Evolutionary conservation across 2,329 filamentous ascomycete genomes (phyloP).

Genomic region (Mycogone perniciosa): DNA sequence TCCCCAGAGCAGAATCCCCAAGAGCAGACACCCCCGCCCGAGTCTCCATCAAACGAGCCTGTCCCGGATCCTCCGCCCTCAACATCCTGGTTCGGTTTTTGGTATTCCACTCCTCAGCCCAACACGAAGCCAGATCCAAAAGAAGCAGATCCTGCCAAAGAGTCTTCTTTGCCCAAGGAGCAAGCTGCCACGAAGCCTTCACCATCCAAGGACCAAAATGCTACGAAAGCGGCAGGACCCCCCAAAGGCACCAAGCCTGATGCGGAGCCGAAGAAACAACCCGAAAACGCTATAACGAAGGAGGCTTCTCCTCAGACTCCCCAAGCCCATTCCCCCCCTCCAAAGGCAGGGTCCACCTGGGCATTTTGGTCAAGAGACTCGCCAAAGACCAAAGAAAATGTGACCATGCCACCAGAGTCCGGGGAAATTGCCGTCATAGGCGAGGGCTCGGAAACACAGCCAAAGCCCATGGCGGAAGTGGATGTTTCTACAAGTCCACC

Average conservation of each 20-base stretch:
- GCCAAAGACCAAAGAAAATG: slow-evolving; percentile 28
- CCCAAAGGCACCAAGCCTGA: slow-evolving; percentile 2
- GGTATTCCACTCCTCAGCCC: slow-evolving; percentile 24
- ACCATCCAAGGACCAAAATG: neutral
- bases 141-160: slow-evolving; percentile 1
- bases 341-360: slow-evolving; percentile 61
- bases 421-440: slow-evolving; percentile 53
- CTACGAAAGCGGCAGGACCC: neutral
- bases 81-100: slow-evolving; percentile 37
- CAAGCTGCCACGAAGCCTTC: neutral
- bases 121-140: slow-evolving; percentile 9
- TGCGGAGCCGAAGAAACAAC: slow-evolving; percentile 21
- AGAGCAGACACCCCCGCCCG: slow-evolving; percentile 16
- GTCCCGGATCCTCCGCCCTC: slow-evolving; percentile 17
- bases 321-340: slow-evolving; percentile 28
- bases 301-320: slow-evolving; percentile 33
- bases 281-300: slow-evolving; percentile 37
- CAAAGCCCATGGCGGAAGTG: slow-evolving; percentile 39
- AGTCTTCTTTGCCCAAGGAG: neutral
- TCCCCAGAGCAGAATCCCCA: slow-evolving; percentile 14
- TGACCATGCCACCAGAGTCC: slow-evolving; percentile 29
- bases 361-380: slow-evolving; percentile 70
- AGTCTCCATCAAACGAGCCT: slow-evolving; percentile 14
- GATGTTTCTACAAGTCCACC: slow-evolving; percentile 33
- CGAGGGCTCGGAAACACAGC: slow-evolving; percentile 50